Evolutionary conservation across 768 basidiomycete species (phyloP).

Genomic region (Hygrocybe coccinea): DNA sequence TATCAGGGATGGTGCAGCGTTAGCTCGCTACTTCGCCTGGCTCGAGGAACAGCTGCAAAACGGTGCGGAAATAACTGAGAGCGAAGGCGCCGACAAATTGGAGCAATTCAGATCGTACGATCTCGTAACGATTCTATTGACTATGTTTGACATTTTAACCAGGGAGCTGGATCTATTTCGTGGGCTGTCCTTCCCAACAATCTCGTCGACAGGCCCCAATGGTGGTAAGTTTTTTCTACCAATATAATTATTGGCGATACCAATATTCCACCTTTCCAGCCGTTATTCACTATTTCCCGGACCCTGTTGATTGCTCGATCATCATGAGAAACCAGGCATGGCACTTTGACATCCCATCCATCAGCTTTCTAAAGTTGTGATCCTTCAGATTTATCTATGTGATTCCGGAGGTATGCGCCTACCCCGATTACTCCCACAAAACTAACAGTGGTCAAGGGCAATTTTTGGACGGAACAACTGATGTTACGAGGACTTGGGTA

Average conservation of each 20-base stretch:
- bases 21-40: conserved; percentile 92
- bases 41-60: conserved; percentile 74
- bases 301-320: conserved; percentile 63
- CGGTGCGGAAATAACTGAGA: conserved; percentile 65
- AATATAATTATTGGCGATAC: neutral
- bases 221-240: conserved; percentile 54
- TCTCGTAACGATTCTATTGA: conserved; percentile 1
- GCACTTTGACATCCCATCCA: neutral
- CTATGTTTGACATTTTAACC: conserved; percentile 2
- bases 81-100: conserved; percentile 72
- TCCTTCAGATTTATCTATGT: conserved; percentile 27
- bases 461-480: conserved; percentile 91
- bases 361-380: neutral
- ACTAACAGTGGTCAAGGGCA: conserved; percentile 46
- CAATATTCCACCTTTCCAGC: conserved; percentile 38
- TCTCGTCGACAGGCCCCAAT: conserved; percentile 90
- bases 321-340: conserved; percentile 57
- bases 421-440: neutral
- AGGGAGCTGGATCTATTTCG: conserved; percentile 77
- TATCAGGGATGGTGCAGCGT: conserved; percentile 83
- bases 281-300: conserved; percentile 90
- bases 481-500: conserved; percentile 87
- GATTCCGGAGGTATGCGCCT: conserved; percentile 62
- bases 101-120: conserved; percentile 78
- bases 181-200: conserved; percentile 87